Percentiles rank a stretch among this genome's conserved stretches.
Conservation (phyloP, 2,329 filamentous ascomycete genomes). For the Elsinoe batatas region DNA sequence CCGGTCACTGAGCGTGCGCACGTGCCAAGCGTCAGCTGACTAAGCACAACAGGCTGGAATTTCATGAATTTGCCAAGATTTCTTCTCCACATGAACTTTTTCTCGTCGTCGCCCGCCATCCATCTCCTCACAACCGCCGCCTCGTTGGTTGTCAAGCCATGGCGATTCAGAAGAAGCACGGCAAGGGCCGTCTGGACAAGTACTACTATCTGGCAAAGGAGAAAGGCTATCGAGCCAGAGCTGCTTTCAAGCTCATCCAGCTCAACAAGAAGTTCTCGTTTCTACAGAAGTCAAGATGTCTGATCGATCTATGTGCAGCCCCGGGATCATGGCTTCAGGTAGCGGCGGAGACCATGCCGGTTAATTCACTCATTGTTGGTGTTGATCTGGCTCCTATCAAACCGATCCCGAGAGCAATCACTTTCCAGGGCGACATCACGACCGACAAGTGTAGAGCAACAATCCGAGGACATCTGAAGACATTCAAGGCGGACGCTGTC, state of each 20-base stretch:
- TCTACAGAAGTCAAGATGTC: slow-evolving; percentile 88
- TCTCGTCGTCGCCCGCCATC: neutral
- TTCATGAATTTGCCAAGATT: slow-evolving; percentile 3
- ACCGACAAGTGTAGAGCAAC: slow-evolving; percentile 91
- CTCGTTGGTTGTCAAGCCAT: slow-evolving; percentile 39
- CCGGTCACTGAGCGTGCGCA: too few relatives aligned
- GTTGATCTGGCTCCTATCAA: slow-evolving; percentile 95
- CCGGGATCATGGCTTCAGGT: slow-evolving; percentile 97
- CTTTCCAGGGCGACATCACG: slow-evolving; percentile 96
- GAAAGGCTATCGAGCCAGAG: slow-evolving; percentile 90
- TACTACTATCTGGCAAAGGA: slow-evolving; percentile 99
- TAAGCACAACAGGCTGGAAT: too few relatives aligned
- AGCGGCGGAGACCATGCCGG: slow-evolving; percentile 87
- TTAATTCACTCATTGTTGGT: slow-evolving; percentile 80
- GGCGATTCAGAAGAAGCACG: slow-evolving; percentile 98
- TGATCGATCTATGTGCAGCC: slow-evolving; percentile 94
- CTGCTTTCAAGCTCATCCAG: slow-evolving; percentile 96
- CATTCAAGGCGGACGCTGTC: slow-evolving; percentile 91
- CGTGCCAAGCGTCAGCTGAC: too few relatives aligned
- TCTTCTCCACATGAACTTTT: slow-evolving; percentile 10
- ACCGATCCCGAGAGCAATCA: slow-evolving; percentile 84
- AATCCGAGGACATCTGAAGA: slow-evolving; percentile 81
- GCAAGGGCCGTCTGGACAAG: slow-evolving; percentile 96
- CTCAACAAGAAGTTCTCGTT: slow-evolving; percentile 99
- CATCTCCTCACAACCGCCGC: neutral